Base-by-base conservation (phyloP, 495 filamentous ascomycete genomes). In the Penicillium samsonianum region DNA sequence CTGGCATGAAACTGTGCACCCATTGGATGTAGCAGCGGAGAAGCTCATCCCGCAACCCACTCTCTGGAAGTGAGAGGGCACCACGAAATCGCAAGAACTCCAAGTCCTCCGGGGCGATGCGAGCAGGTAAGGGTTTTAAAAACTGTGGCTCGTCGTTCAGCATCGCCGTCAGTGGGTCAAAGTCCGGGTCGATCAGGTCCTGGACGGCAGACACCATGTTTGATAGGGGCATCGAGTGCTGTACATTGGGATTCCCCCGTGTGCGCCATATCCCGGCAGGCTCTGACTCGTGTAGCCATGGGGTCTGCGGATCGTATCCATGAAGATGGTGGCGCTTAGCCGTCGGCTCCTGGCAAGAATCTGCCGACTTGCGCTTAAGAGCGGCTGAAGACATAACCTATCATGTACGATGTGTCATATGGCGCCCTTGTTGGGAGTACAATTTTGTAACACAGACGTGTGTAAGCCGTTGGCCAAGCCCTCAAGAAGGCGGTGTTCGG, bases 1-100 rank as follows among this genome's bases (percentile, higher is more conserved):
- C 78, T 3, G 90, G 90, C 87, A 93, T 89, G 68, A 87, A 92
- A 49, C 89, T 90, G 67, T 95, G 86, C 16, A 94, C 90, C 77
- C 84, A 93, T 72, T 92, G 84, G 59, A 91, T 78, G 72, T 91
- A 93, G 10, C 83, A 83, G 47, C 82, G 79, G 1, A 95, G 71
- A 25, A 93, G 70, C 55, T 88, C 90, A 72, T 84, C 88, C 62
- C 90, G 84, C 50, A 92, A 66, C 0, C 75, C 73, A 35, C 73
- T 75, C 50, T 82, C 80, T 0, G 90, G 90, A 22, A 93, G 76
- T 1, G 81, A 78, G 33, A 95, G 69, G 1, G 89, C 90, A 0
- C 87, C 89, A 62, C 91, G 90, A 60, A 82, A 83, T 22, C 79
- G 77, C 52, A 94, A 77, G 63, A 90, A 92, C 37, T 83, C 78